Evolutionary conservation across 116 monocot genomes (phyloP).

Genomic region (Cymodocea nodosa): DNA sequence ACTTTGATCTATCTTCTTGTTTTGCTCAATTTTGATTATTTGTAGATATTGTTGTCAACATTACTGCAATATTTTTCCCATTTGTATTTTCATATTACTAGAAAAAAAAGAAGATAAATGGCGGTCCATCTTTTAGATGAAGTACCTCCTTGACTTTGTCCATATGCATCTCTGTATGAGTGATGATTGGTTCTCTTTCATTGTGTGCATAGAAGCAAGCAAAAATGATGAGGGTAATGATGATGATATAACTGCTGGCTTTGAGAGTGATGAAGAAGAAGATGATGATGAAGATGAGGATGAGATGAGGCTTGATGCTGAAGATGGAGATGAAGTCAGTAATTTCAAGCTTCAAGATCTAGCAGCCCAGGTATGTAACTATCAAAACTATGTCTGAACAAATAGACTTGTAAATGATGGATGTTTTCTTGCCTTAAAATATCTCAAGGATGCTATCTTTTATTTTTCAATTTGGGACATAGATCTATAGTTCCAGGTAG

Average conservation of each 20-base stretch:
- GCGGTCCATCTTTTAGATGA: too few relatives aligned
- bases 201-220: constrained; percentile 38
- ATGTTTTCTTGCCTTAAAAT: neutral
- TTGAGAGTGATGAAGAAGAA: constrained; percentile 70
- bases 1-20: too few relatives aligned
- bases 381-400: neutral
- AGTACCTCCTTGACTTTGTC: too few relatives aligned
- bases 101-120: too few relatives aligned
- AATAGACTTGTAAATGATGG: neutral
- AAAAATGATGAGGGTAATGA: constrained; percentile 62
- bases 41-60: too few relatives aligned
- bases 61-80: too few relatives aligned
- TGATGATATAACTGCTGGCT: constrained; percentile 91
- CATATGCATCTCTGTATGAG: neutral
- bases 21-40: too few relatives aligned
- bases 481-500: too few relatives aligned
- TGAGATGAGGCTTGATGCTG: constrained; percentile 71
- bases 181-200: neutral
- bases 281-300: constrained; percentile 51
- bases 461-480: too few relatives aligned
- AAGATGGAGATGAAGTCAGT: constrained; percentile 79
- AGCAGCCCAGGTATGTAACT: constrained; percentile 54
- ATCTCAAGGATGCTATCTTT: too few relatives aligned
- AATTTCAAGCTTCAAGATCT: constrained; percentile 54
- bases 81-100: too few relatives aligned